A percentile compares a stretch with the other conserved stretches of the same genome.
Conservation (phyloP, 164 flowering plant genomes). For the Brasenia schreberi region DNA sequence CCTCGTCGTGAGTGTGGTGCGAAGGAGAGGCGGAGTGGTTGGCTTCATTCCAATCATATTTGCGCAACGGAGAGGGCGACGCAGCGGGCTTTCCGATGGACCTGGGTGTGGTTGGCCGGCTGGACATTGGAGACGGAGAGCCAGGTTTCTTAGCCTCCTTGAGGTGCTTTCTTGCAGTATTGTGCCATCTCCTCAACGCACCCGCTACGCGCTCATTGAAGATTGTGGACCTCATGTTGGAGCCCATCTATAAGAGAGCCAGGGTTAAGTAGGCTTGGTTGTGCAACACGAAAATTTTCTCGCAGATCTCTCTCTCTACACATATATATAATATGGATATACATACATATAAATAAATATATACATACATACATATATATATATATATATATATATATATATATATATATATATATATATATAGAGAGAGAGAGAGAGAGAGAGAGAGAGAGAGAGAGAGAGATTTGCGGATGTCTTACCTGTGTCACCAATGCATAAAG, state of each 20-base stretch:
- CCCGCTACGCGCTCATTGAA: slow-evolving; percentile 58
- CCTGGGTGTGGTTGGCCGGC: slow-evolving; percentile 38
- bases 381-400: too few relatives aligned
- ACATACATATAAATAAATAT: too few relatives aligned
- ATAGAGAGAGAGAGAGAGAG: too few relatives aligned
- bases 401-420: too few relatives aligned
- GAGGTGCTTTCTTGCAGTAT: slow-evolving; percentile 42
- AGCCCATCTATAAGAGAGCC: slow-evolving; percentile 48
- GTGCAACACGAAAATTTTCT: too few relatives aligned
- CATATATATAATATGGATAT: too few relatives aligned
- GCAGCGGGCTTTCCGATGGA: background rate
- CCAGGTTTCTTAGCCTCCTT: slow-evolving; percentile 25
- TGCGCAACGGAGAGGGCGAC: slow-evolving; percentile 35
- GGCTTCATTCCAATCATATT: slow-evolving; percentile 21
- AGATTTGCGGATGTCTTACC: too few relatives aligned
- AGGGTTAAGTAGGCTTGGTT: background rate
- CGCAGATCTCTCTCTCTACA: too few relatives aligned
- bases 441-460: too few relatives aligned
- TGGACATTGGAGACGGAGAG: slow-evolving; percentile 27
- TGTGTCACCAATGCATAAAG: slow-evolving; percentile 84
- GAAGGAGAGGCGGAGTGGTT: slow-evolving; percentile 29
- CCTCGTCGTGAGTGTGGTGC: slow-evolving; percentile 15
- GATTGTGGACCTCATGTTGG: slow-evolving; percentile 63
- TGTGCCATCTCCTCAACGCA: slow-evolving; percentile 61
- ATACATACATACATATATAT: too few relatives aligned